These are phyloP conservation scores for Rhodosporidiobolus odoratus DNA, from an alignment of 768 basidiomycete genomes.

Conservation along the genomic window DNA sequence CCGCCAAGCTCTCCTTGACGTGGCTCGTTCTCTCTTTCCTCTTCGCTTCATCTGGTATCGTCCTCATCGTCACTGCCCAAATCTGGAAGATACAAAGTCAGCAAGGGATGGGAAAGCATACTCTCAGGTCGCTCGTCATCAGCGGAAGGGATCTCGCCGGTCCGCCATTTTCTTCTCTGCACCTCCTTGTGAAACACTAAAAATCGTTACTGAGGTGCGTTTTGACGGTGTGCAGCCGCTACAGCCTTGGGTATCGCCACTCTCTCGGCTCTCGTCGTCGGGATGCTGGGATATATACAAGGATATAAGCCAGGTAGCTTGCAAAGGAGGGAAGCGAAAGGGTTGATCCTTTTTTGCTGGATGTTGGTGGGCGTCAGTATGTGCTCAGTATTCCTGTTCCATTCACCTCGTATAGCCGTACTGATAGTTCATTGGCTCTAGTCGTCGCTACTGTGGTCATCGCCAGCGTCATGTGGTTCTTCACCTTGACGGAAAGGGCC, in stretches of 20 bases:
- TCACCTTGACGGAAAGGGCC: slow-evolving; percentile 10
- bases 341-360: slow-evolving; percentile 6
- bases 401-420: neutral
- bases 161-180: neutral
- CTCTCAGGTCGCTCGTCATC: neutral
- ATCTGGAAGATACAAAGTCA: neutral
- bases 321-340: neutral
- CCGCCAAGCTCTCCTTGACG: neutral
- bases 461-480: slow-evolving; percentile 34
- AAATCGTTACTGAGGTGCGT: neutral
- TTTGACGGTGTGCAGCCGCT: neutral
- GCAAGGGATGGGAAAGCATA: neutral
- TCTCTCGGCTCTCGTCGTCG: neutral
- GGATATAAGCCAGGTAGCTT: neutral
- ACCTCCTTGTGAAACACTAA: neutral
- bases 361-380: neutral
- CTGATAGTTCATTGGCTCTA: neutral
- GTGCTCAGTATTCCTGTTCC: neutral
- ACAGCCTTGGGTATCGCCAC: neutral
- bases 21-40: slow-evolving; percentile 1
- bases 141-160: neutral
- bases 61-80: slow-evolving; percentile 2
- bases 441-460: slow-evolving; percentile 16
- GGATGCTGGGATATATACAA: slow-evolving; percentile 3
- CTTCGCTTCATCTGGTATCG: slow-evolving; percentile 2